phyloP scores from a whole-genome alignment of 257 asterid species.

The Asclepias syriaca region DNA sequence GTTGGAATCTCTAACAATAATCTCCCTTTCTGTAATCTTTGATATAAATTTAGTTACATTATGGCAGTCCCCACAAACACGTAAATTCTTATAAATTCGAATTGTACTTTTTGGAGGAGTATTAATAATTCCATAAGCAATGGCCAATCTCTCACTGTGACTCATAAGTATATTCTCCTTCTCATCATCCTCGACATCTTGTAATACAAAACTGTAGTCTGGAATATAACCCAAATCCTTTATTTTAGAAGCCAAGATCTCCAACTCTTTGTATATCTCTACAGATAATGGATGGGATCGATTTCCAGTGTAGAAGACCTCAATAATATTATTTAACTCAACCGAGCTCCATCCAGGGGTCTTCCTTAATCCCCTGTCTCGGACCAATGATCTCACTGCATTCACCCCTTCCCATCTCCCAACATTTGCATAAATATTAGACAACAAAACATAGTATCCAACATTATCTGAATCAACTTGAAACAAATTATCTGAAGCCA shows the following conservation, averaged over 20 bases:
- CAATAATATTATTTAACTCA: constrained; percentile 20
- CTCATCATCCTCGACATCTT: constrained; percentile 87
- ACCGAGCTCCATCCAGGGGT: constrained; percentile 28
- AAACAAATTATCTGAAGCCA: constrained; percentile 18
- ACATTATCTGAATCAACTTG: constrained; percentile 29
- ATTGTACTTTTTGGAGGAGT: constrained; percentile 45
- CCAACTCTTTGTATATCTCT: constrained; percentile 53
- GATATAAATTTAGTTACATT: constrained; percentile 12
- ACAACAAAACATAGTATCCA: constrained; percentile 73
- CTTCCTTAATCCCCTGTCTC: constrained; percentile 24
- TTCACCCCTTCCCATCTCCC: constrained; percentile 71
- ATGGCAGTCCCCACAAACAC: constrained; percentile 18
- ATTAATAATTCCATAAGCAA: constrained; percentile 62
- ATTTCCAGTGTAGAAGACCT: constrained; percentile 36
- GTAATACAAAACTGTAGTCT: constrained; percentile 64
- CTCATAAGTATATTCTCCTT: constrained; percentile 57
- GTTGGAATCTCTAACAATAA: constrained; percentile 15
- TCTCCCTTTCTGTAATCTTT: constrained; percentile 14
- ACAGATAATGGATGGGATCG: constrained; percentile 54
- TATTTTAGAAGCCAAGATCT: constrained; percentile 34
- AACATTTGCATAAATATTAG: constrained; percentile 67
- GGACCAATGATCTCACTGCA: constrained; percentile 51
- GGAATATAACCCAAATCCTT: constrained; percentile 67
- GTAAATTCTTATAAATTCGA: constrained; percentile 14
- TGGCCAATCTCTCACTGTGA: constrained; percentile 83